These are phyloP conservation scores for Quercus aquifolioides DNA, from an alignment of 306 rosid species.

Conservation along the genomic window DNA sequence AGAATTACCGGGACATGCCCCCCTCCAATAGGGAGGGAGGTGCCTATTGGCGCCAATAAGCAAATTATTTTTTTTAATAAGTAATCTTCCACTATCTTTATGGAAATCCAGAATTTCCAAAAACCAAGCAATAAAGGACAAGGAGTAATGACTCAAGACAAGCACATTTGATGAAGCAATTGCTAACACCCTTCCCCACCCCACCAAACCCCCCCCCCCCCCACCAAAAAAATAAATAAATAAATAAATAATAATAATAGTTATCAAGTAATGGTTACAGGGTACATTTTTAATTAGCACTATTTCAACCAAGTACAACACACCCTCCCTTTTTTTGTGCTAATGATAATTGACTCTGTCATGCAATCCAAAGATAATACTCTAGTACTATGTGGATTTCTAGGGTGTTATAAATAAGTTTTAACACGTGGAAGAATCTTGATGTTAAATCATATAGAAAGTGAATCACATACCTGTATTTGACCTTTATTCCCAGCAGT, in stretches of 20 bases:
- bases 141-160: background rate
- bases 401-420: background rate
- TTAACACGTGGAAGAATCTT: background rate
- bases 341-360: background rate
- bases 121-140: background rate
- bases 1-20: too few relatives aligned
- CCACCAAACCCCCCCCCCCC: background rate
- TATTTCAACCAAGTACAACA: background rate
- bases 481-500: slow-evolving; percentile 70
- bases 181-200: background rate
- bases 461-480: slow-evolving; percentile 45
- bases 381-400: background rate
- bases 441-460: background rate
- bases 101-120: background rate
- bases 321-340: background rate
- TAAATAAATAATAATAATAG: background rate
- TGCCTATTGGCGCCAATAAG: background rate
- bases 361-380: background rate
- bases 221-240: background rate
- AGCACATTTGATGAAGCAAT: background rate
- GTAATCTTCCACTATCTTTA: background rate
- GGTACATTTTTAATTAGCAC: background rate
- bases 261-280: background rate
- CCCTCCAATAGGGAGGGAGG: too few relatives aligned
- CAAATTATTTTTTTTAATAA: background rate